A percentile compares a stretch with the other conserved stretches of the same genome.
phyloP scores from a whole-genome alignment of 345 rosid genomes.

The Ricinus communis region DNA sequence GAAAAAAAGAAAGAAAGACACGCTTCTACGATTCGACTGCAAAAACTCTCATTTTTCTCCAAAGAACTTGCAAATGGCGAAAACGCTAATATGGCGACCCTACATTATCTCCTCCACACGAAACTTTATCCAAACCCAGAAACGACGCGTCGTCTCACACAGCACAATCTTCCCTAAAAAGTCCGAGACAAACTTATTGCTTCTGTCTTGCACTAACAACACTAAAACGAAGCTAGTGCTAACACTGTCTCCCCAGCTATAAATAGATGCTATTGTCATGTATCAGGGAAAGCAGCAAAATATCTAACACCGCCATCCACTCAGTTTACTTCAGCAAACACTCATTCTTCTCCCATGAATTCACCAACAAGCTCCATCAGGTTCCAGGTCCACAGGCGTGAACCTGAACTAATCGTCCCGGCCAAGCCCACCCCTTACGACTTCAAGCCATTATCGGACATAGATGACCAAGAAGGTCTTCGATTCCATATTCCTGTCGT shows the following conservation, averaged over 20 bases:
- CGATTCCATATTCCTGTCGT: constrained; percentile 18
- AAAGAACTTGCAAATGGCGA: constrained; percentile 23
- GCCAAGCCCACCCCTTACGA: constrained; percentile 24
- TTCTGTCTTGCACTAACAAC: constrained; percentile 20
- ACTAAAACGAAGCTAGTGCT: constrained; percentile 17
- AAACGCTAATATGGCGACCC: constrained; percentile 20
- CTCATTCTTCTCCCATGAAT: too few relatives aligned
- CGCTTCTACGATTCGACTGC: too few relatives aligned
- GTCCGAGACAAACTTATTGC: constrained; percentile 1
- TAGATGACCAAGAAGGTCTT: constrained; percentile 25
- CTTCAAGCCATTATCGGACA: constrained; percentile 20
- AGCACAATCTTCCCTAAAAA: background rate
- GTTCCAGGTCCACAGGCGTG: constrained; percentile 21
- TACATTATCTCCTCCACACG: constrained; percentile 18
- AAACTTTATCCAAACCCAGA: background rate
- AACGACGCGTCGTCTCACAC: constrained; percentile 5
- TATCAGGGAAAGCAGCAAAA: too few relatives aligned
- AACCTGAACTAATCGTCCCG: constrained; percentile 25
- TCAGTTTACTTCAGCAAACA: too few relatives aligned
- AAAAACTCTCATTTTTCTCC: too few relatives aligned
- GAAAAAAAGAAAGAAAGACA: too few relatives aligned
- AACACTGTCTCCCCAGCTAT: too few relatives aligned
- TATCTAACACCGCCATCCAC: too few relatives aligned
- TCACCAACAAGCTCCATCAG: background rate
- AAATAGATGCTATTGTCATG: too few relatives aligned